Evolutionary conservation across 371 early-diverging fungal genomes (phyloP).

Genomic region (Coemansia linderi): DNA sequence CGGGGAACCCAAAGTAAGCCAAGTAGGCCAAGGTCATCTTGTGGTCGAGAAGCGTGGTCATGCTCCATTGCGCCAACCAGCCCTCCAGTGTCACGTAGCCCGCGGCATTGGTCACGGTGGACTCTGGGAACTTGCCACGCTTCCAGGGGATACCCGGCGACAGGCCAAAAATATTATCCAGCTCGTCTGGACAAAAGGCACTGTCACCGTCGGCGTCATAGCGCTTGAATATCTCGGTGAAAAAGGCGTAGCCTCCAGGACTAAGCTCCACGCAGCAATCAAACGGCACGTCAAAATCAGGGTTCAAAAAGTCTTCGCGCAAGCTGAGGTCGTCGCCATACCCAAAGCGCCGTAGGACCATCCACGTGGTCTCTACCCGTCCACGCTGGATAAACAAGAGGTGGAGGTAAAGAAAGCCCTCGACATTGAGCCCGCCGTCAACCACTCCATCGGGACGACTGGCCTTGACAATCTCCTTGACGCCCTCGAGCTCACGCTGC

Average conservation of each 20-base stretch:
- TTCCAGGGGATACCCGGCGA: slow-evolving; percentile 91
- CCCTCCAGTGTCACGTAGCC: slow-evolving; percentile 93
- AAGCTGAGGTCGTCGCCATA: slow-evolving; percentile 91
- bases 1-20: slow-evolving; percentile 92
- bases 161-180: slow-evolving; percentile 83
- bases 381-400: slow-evolving; percentile 94
- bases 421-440: slow-evolving; percentile 76
- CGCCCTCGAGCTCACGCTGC: slow-evolving; percentile 89
- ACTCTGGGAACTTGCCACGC: slow-evolving; percentile 82
- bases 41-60: slow-evolving; percentile 92
- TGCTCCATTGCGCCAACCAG: slow-evolving; percentile 96
- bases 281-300: slow-evolving; percentile 83
- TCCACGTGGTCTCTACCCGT: slow-evolving; percentile 96
- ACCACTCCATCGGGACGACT: slow-evolving; percentile 85
- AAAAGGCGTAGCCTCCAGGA: slow-evolving; percentile 91
- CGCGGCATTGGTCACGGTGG: slow-evolving; percentile 84
- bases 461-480: slow-evolving; percentile 89
- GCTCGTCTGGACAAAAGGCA: slow-evolving; percentile 80
- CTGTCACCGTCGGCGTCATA: slow-evolving; percentile 97
- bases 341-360: slow-evolving; percentile 91
- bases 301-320: slow-evolving; percentile 85
- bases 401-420: slow-evolving; percentile 90
- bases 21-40: slow-evolving; percentile 86
- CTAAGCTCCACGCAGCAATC: slow-evolving; percentile 93
- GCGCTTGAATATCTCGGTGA: slow-evolving; percentile 89